These are phyloP conservation scores for Verbascum thapsus DNA, from an alignment of 257 asterid genomes.

Conservation along the genomic window DNA sequence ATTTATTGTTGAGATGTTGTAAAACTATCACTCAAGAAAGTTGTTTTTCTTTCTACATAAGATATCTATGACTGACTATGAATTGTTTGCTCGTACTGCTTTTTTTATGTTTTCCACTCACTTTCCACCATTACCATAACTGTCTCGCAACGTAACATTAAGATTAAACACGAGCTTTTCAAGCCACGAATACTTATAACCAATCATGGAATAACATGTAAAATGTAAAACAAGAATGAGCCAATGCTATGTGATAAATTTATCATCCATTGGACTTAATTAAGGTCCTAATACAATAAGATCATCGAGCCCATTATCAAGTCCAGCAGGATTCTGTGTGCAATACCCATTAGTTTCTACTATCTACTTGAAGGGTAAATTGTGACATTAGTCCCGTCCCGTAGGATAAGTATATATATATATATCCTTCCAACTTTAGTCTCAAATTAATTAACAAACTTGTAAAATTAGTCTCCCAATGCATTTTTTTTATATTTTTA, in stretches of 20 bases:
- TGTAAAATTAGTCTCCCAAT: too few relatives aligned
- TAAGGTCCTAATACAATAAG: constrained; percentile 33
- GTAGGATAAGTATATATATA: too few relatives aligned
- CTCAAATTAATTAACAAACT: too few relatives aligned
- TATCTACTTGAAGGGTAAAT: background rate
- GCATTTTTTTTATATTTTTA: too few relatives aligned
- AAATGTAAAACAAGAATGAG: constrained; percentile 2
- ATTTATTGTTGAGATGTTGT: too few relatives aligned
- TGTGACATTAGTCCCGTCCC: too few relatives aligned
- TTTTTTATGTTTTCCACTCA: constrained; percentile 27
- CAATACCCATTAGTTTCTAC: constrained; percentile 21
- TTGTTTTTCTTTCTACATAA: constrained; percentile 24
- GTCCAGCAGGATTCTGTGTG: constrained; percentile 78
- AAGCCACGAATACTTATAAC: constrained; percentile 61
- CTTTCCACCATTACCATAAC: constrained; percentile 63
- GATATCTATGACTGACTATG: background rate
- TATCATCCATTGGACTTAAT: too few relatives aligned
- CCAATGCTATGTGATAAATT: background rate
- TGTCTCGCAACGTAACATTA: constrained; percentile 74
- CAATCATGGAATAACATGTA: constrained; percentile 77
- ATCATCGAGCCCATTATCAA: constrained; percentile 86
- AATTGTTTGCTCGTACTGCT: background rate
- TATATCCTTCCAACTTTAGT: too few relatives aligned
- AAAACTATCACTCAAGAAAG: too few relatives aligned
- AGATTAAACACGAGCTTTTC: constrained; percentile 74